Evolutionary conservation across 352 stramenopile genomes (phyloP).

Genomic region (Phytophthora pistaciae): DNA sequence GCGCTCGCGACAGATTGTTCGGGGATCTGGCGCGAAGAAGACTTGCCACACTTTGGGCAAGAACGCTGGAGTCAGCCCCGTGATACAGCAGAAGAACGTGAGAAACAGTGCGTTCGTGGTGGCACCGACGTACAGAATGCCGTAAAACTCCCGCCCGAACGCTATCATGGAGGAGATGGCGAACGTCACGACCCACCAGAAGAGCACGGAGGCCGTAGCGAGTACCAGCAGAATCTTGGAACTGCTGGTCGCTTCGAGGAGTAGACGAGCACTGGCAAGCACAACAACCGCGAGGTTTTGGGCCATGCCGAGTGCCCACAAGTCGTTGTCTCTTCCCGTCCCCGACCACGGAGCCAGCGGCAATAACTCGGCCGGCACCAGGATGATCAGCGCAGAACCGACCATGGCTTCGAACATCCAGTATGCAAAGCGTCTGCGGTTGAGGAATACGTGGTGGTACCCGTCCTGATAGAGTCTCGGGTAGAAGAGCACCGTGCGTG

Average conservation of each 20-base stretch:
- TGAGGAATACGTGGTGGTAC: conserved; percentile 58
- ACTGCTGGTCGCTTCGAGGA: conserved; percentile 56
- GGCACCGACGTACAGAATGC: conserved; percentile 51
- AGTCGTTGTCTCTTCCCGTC: conserved; percentile 66
- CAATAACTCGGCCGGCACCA: conserved; percentile 53
- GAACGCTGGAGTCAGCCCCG: conserved; percentile 43
- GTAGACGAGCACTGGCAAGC: conserved; percentile 57
- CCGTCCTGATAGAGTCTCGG: conserved; percentile 69
- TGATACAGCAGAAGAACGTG: conserved; percentile 40
- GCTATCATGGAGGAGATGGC: conserved; percentile 57
- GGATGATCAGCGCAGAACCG: conserved; percentile 55
- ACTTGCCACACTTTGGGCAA: conserved; percentile 42
- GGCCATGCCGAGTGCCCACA: conserved; percentile 70
- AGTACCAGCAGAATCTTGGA: conserved; percentile 40
- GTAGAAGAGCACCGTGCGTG: conserved; percentile 48
- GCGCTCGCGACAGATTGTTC: conserved; percentile 61
- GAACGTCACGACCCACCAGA: conserved; percentile 61
- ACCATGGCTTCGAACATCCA: conserved; percentile 73
- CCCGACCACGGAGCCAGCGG: conserved; percentile 54
- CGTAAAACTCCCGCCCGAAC: conserved; percentile 74
- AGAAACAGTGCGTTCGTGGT: conserved; percentile 53
- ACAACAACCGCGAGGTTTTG: conserved; percentile 76
- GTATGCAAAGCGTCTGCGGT: conserved; percentile 49
- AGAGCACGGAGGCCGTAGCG: conserved; percentile 43
- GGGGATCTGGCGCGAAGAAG: conserved; percentile 45